Evolutionary conservation across 306 rosid genomes (phyloP), one percentile per base, ranked within the genome.

Genomic region (Lotus japonicus): DNA sequence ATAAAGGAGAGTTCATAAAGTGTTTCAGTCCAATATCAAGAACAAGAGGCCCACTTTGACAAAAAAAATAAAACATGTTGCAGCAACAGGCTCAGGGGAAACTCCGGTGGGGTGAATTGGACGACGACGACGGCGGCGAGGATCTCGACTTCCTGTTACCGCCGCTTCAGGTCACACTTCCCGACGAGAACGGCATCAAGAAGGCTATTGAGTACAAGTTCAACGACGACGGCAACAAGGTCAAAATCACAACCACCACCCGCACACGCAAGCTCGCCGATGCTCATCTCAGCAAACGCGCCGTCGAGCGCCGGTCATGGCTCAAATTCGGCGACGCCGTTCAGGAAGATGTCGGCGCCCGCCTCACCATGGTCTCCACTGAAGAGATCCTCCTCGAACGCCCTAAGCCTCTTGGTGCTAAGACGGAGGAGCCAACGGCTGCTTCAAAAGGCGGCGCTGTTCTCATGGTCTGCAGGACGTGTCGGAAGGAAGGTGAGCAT

Each of bases 401-500:
- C 15, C 92, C 98, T 43, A 86, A 87, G 80, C 90, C 97, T 54
- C 96, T 83, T 0, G 98, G 98, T 63, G 59, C 89, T 71, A 94
- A 88, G 74, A 43, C 71, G 4, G 98, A 92, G 65, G 98, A 90
- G 46, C 70, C 94, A 7, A 90, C 88, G 83, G 72, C 12, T 76
- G 78, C 81, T 7, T 26, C 31, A 26, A 85, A 88, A 70, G 52
- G 78, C 33, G 91, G 96, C 70, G 95, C 97, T 55, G 92, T 86
- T 70, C 97, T 94, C 42, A 94, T 86, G 92, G 85, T 94, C 14
- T 94, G 98, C 78, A 83, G 97, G 68, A 88, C 91, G 19, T 94
- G 98, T 72, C 95, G 97, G 44, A 94, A 86, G 83, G 90, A 94
- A 77, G 98, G 98, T 58, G 98, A 92, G 56, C 97, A 92, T 73